phyloP scores from a whole-genome alignment of 768 basidiomycete species.

The Clathrus columnatus region DNA sequence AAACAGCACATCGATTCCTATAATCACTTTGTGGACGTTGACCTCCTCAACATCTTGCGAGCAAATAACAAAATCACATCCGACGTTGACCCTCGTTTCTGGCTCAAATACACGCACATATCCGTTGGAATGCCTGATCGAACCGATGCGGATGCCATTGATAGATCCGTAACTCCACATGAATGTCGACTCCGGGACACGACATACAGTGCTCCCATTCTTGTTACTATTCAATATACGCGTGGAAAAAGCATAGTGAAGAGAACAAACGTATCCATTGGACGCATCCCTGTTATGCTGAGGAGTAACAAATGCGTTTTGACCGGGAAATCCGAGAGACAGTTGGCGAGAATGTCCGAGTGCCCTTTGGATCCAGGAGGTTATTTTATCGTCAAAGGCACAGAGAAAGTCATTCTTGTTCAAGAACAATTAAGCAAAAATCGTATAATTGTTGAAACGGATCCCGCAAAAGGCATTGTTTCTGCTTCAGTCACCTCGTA shows the following conservation, averaged over 20 bases:
- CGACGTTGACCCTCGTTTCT: slow-evolving; percentile 94
- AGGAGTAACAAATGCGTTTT: slow-evolving; percentile 92
- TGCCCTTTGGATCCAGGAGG: slow-evolving; percentile 99
- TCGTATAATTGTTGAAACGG: slow-evolving; percentile 96
- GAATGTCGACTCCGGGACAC: slow-evolving; percentile 95
- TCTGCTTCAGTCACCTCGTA: slow-evolving; percentile 96
- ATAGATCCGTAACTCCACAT: slow-evolving; percentile 85
- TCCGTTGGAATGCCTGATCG: slow-evolving; percentile 87
- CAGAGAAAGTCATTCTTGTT: slow-evolving; percentile 97
- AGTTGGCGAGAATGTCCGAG: slow-evolving; percentile 91
- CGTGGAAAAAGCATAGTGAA: slow-evolving; percentile 84
- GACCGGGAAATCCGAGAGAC: slow-evolving; percentile 62
- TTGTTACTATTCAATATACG: slow-evolving; percentile 92
- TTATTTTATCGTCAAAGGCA: slow-evolving; percentile 98
- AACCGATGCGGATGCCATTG: slow-evolving; percentile 69
- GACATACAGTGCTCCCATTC: slow-evolving; percentile 87
- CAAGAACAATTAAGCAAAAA: slow-evolving; percentile 99
- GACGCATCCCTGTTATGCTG: slow-evolving; percentile 92
- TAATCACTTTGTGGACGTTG: slow-evolving; percentile 97
- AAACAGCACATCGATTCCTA: slow-evolving; percentile 99
- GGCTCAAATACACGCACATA: slow-evolving; percentile 95
- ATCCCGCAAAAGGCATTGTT: slow-evolving; percentile 79
- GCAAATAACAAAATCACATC: slow-evolving; percentile 92
- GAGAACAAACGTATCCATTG: slow-evolving; percentile 75
- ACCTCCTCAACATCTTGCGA: slow-evolving; percentile 93